phyloP scores from a whole-genome alignment of 1,284 basidiomycete genomes.

The Malassezia psittaci region DNA sequence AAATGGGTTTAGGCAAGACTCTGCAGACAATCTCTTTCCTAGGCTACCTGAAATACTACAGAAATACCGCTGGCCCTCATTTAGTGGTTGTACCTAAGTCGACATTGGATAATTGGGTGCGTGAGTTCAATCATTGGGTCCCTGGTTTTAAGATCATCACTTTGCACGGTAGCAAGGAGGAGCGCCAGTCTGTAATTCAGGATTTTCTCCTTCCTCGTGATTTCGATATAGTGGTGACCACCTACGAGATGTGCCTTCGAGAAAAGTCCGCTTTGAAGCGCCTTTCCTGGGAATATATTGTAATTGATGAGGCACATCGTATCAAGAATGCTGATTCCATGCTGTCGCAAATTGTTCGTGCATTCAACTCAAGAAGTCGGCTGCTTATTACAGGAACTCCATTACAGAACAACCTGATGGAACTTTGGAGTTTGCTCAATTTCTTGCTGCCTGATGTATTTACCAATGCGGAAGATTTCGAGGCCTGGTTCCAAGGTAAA shows the following conservation, averaged over 20 bases:
- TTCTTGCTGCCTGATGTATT: slow-evolving; percentile 56
- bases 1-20: slow-evolving; percentile 90
- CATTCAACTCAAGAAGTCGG: slow-evolving; percentile 77
- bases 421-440: slow-evolving; percentile 88
- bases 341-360: slow-evolving; percentile 84
- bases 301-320: slow-evolving; percentile 96
- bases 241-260: slow-evolving; percentile 93
- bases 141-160: slow-evolving; percentile 68
- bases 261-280: slow-evolving; percentile 85
- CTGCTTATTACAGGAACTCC: slow-evolving; percentile 95
- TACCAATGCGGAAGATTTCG: slow-evolving; percentile 54
- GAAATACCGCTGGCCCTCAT: slow-evolving; percentile 68
- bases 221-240: slow-evolving; percentile 90
- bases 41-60: slow-evolving; percentile 80
- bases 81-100: slow-evolving; percentile 95
- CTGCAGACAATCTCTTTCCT: slow-evolving; percentile 96
- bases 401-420: slow-evolving; percentile 92
- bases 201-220: slow-evolving; percentile 70
- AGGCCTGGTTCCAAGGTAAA: slow-evolving; percentile 62
- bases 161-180: slow-evolving; percentile 79
- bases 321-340: slow-evolving; percentile 99
- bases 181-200: slow-evolving; percentile 70
- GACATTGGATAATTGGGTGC: slow-evolving; percentile 89
- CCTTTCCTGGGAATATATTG: slow-evolving; percentile 94
- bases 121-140: slow-evolving; percentile 87